Percentiles rank a stretch among this genome's conserved stretches.
These are phyloP conservation scores for Gymnopilus junonius DNA, from an alignment of 768 basidiomycete species.

Conservation along the genomic window DNA sequence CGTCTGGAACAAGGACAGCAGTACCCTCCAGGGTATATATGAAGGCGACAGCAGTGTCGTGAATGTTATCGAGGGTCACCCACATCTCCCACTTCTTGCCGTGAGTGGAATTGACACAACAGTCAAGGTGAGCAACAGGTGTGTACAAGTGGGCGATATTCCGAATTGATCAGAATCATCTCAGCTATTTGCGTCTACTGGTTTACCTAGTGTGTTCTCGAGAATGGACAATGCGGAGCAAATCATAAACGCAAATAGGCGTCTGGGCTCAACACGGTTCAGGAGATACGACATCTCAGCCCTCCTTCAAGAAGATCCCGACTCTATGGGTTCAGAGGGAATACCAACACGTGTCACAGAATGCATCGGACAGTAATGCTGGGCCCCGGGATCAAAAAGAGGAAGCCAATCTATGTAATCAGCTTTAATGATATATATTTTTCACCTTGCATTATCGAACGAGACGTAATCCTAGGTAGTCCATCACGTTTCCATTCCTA, in stretches of 20 bases:
- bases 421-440: background rate
- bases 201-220: conserved; percentile 54
- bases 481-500: too few species aligned
- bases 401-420: background rate
- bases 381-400: too few species aligned
- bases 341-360: conserved; percentile 22
- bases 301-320: conserved; percentile 22
- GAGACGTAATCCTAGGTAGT: too few species aligned
- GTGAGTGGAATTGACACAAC: conserved; percentile 87
- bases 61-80: conserved; percentile 87
- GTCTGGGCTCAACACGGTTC: conserved; percentile 35
- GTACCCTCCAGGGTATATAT: conserved; percentile 71
- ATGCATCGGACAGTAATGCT: conserved; percentile 30
- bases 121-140: conserved; percentile 62
- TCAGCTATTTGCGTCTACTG: conserved; percentile 70
- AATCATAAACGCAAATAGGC: conserved; percentile 62
- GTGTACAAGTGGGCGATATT: background rate
- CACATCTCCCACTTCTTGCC: conserved; percentile 79
- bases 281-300: conserved; percentile 26
- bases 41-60: conserved; percentile 85
- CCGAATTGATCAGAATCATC: background rate
- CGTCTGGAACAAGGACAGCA: conserved; percentile 78
- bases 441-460: background rate
- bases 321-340: conserved; percentile 27
- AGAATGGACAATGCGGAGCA: conserved; percentile 51